Conservation (phyloP, 2,329 filamentous ascomycete species). For the Curvularia sp. region DNA sequence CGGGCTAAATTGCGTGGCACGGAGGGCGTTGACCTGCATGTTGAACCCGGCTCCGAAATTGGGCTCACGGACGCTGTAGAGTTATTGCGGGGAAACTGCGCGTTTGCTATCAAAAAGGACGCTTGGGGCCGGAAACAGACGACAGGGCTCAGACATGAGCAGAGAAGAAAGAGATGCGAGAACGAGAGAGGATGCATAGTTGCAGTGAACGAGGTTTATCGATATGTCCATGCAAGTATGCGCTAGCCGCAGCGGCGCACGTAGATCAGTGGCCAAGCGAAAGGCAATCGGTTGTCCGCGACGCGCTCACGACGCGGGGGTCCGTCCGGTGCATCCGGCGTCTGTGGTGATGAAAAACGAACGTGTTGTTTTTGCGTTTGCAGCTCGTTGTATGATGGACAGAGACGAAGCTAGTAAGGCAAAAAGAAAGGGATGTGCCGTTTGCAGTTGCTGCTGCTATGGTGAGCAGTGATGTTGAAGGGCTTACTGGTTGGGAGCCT, state of each 20-base stretch:
- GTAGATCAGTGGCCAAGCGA: conserved; percentile 46
- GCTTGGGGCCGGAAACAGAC: background rate
- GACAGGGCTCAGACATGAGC: background rate
- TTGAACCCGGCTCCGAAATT: conserved; percentile 11
- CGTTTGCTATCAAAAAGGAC: background rate
- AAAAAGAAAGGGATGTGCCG: conserved; percentile 10
- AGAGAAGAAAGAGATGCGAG: background rate
- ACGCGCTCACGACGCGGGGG: conserved; percentile 34
- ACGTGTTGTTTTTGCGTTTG: conserved; percentile 3
- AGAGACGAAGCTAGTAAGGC: background rate
- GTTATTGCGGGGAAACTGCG: conserved; percentile 3
- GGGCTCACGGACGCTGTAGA: conserved; percentile 1
- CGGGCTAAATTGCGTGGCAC: conserved; percentile 6
- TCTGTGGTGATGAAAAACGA: background rate
- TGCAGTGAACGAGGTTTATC: background rate
- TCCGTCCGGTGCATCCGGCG: conserved; percentile 29
- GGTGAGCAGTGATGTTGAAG: conserved; percentile 14
- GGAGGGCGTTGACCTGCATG: conserved; percentile 16
- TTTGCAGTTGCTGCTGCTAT: conserved; percentile 14
- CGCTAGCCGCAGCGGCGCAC: conserved; percentile 44
- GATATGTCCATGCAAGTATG: conserved; percentile 21
- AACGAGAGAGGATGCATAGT: background rate
- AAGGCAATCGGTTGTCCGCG: conserved; percentile 20
- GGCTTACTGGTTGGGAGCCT: conserved; percentile 25
- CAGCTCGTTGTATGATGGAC: conserved; percentile 3